Base-by-base conservation (phyloP, 2,329 filamentous ascomycete genomes). In the Venturia carpophila region DNA sequence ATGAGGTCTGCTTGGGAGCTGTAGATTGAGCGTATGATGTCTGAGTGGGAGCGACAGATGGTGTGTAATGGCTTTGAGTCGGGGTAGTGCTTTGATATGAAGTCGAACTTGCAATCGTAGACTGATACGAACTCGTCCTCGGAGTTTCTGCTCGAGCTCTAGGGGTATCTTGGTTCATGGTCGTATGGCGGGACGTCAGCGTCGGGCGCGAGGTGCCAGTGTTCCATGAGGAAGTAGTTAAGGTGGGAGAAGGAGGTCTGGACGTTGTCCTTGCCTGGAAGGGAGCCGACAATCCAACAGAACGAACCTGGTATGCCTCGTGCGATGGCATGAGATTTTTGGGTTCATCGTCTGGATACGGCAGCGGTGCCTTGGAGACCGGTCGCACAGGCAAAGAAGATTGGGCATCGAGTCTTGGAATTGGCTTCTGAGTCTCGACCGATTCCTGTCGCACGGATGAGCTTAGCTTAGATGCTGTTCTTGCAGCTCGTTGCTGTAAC, bases 1-100 rank as follows among this genome's bases (percentile, higher is more conserved):
- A 27, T 15, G 60, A 47, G 27, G 60, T 62, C 82, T 0, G 83
- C 83, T 69, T 82, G 84, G 6, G 82, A 79, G 52, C 83, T 77
- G 69, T 80, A 84, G 1, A 79, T 76, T 3, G 79, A 77, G 27
- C 80, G 19, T 43, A 43, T 3, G 60, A 47, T 7, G 60, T 43
- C 37, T 47, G 60, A 39, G 60, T 62, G 21, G 39, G 21, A n/a
- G 60, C 41, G 37, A 30, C 37, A 47, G 60, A 41, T 13, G 41
- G 11, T 3, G 27, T 5, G 7, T 43, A 34, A 3, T 11, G 37
- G 9, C 17, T 58, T 21, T 62, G 39, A 34, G 27, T 27, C 27
- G 47, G 47, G 9, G 21, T 27, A 17, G 21, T 27, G 24, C 21
- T 52, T 9, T 15, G 9, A 27, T 52, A 52, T 7, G 47, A 52